Base-by-base conservation (phyloP, 257 asterid species). In the Pogostemon cablin region DNA sequence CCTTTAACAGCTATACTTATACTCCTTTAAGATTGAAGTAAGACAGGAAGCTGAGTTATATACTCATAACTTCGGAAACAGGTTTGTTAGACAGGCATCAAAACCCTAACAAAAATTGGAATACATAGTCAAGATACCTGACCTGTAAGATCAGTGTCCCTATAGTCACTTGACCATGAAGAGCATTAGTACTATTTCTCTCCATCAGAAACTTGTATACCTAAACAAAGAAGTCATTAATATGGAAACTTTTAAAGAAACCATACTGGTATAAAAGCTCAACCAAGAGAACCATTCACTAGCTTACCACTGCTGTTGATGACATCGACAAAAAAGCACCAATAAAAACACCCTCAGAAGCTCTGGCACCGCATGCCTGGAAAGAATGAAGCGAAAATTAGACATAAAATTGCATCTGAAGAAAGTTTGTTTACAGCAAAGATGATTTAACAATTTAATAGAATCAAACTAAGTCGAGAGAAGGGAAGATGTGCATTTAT, bases 281-380 rank as follows among this genome's bases (percentile, higher is more conserved):
- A 62, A 54, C 44, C 62, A 76, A 80, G 74, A 47, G 49, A 49
- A 11, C 25, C 49, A 58, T 48, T 65, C 40, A 15, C 47, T 46
- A 68, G 75, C 75, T 85, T 88, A 95, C 99, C 96, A 95, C 99
- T 47, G 99, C 98, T 12, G 98, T 95, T 35, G 99, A 95, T 70
- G 99, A 95, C 98, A 95, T 95, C 32, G 99, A 95, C 67, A 95
- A 96, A 80, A 95, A 91, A 39, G 93, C 90, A 49, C 99, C 99
- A 10, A 95, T 88, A 78, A 95, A 95, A 50, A 95, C 87, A 43
- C 99, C 99, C 83, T 95, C 99, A 9, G 99, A 95, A 78, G 92
- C 75, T 83, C 86, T 82, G 74, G 95, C 99, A 46, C 99, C 99
- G 72, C 98, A 91, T 78, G 91, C 83, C 99, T 95, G 87, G 86